A percentile compares a stretch with the other conserved stretches of the same genome.
These are phyloP conservation scores for Phytophthora rubi DNA, from an alignment of 352 stramenopile genomes.

Conservation along the genomic window DNA sequence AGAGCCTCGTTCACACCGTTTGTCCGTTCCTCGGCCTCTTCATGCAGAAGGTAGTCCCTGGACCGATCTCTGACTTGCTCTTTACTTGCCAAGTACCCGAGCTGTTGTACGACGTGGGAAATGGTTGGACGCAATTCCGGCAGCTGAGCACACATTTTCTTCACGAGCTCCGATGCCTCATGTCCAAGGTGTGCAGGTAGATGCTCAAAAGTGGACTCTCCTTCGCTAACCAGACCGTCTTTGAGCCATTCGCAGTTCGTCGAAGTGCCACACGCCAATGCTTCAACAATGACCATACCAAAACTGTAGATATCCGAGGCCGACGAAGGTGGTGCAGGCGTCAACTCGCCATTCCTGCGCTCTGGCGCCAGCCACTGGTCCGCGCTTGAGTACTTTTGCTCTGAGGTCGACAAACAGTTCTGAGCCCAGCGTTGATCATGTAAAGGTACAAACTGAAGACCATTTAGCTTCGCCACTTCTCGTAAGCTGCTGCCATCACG, in stretches of 20 bases:
- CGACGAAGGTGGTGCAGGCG: conserved; percentile 25
- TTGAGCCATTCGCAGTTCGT: background rate
- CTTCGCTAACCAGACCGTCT: background rate
- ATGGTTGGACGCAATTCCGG: conserved; percentile 27
- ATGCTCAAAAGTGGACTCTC: background rate
- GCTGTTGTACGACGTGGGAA: conserved; percentile 37
- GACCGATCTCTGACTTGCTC: background rate
- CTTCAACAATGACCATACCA: conserved; percentile 33
- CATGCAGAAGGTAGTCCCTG: background rate
- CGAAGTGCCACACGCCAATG: background rate
- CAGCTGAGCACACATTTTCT: conserved; percentile 32
- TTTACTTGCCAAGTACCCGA: conserved; percentile 20
- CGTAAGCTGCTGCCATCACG: background rate
- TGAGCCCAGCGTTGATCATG: background rate
- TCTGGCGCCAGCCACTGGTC: conserved; percentile 21
- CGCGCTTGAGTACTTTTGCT: background rate
- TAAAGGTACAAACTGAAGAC: conserved; percentile 19
- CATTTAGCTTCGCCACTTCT: conserved; percentile 38
- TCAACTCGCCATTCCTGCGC: background rate
- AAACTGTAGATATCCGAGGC: conserved; percentile 40
- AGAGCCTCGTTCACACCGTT: background rate
- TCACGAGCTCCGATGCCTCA: conserved; percentile 25
- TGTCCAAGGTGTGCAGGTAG: background rate
- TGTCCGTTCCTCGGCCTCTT: background rate
- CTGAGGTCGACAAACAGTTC: background rate